Percentiles rank a stretch among this genome's conserved stretches.
These are phyloP conservation scores for Xylariaceae sp. DNA, from an alignment of 2,329 filamentous ascomycete species.

Conservation along the genomic window DNA sequence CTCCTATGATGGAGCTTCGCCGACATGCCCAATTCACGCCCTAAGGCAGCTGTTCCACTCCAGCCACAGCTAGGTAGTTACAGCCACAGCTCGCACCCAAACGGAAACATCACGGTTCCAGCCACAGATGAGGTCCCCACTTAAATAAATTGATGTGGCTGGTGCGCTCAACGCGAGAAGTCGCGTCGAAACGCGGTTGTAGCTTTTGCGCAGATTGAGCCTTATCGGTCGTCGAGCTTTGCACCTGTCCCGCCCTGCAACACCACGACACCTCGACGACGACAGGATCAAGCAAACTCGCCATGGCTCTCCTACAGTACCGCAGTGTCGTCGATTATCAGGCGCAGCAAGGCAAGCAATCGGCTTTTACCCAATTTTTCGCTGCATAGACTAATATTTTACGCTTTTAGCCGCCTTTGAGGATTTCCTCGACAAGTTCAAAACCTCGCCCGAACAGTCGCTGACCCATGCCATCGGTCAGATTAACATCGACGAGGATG, in stretches of 20 bases:
- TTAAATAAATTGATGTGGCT: conserved; percentile 25
- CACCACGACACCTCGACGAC: conserved; percentile 10
- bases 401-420: conserved; percentile 66
- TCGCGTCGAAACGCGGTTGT: conserved; percentile 22
- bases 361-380: neutral
- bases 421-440: conserved; percentile 83
- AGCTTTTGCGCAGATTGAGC: conserved; percentile 22
- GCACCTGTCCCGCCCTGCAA: conserved; percentile 13
- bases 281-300: conserved; percentile 12
- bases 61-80: no score
- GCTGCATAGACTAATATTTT: conserved; percentile 27
- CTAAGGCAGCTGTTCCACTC: no score
- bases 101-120: neutral
- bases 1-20: neutral
- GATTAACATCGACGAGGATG: conserved; percentile 82
- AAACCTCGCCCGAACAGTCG: conserved; percentile 64
- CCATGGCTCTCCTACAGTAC: conserved; percentile 81
- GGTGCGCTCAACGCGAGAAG: conserved; percentile 27
- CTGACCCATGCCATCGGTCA: conserved; percentile 77
- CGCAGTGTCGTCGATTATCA: conserved; percentile 79
- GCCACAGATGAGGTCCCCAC: neutral
- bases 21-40: neutral
- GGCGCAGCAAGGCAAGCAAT: conserved; percentile 67
- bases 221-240: conserved; percentile 12
- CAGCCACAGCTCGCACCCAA: neutral